These are phyloP conservation scores for Umbelopsis sp. DNA, from an alignment of 371 early-diverging fungal genomes.

Conservation along the genomic window DNA sequence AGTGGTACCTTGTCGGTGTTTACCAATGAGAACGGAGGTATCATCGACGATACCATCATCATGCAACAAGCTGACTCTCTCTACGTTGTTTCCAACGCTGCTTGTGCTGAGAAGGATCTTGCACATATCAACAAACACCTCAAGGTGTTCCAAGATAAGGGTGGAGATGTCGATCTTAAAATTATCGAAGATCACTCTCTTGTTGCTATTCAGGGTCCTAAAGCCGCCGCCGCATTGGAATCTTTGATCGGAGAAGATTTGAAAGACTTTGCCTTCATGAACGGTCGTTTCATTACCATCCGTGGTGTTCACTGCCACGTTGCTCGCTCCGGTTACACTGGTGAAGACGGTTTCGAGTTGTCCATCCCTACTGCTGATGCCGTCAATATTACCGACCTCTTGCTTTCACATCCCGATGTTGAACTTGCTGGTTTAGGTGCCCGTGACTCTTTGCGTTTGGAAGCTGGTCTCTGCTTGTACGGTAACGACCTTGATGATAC, in stretches of 20 bases:
- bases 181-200: conserved; percentile 85
- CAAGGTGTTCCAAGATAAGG: conserved; percentile 77
- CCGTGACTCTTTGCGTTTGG: conserved; percentile 93
- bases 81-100: conserved; percentile 97
- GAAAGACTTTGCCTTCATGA: conserved; percentile 88
- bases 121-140: conserved; percentile 84
- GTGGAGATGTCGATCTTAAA: conserved; percentile 86
- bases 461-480: conserved; percentile 97
- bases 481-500: conserved; percentile 95
- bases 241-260: conserved; percentile 58
- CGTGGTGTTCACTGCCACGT: conserved; percentile 85
- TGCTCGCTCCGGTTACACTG: conserved; percentile 97
- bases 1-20: conserved; percentile 89
- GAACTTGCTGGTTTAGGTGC: conserved; percentile 95
- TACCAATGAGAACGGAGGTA: conserved; percentile 95
- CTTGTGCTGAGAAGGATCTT: conserved; percentile 95
- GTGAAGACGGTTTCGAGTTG: conserved; percentile 99
- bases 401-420: conserved; percentile 80
- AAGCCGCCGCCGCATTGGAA: conserved; percentile 67
- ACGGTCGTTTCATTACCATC: conserved; percentile 71
- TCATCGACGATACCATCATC: conserved; percentile 97
- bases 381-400: conserved; percentile 66
- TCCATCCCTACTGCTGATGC: conserved; percentile 79
- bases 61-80: conserved; percentile 82
- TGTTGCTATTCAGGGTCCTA: conserved; percentile 92